Conservation (phyloP, 1,139 yeast species). For the Debaryomyces psychrophilus region DNA sequence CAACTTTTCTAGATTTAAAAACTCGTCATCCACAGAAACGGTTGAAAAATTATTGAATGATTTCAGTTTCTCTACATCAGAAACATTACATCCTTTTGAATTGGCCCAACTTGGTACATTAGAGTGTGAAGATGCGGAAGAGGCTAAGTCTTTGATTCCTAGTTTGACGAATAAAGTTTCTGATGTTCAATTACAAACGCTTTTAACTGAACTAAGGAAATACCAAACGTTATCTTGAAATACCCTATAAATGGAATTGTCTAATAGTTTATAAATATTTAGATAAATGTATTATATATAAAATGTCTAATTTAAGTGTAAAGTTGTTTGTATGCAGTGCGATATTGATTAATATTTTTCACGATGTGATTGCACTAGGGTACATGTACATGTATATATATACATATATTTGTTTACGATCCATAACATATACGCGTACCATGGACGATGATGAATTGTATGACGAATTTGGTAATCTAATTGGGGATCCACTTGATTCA, state of each 20-base stretch:
- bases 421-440: neutral
- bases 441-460: slow-evolving; percentile 53
- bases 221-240: slow-evolving; percentile 47
- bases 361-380: neutral
- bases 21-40: slow-evolving; percentile 89
- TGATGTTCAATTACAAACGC: slow-evolving; percentile 83
- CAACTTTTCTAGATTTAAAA: slow-evolving; percentile 85
- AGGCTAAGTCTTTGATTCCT: slow-evolving; percentile 92
- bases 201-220: slow-evolving; percentile 82
- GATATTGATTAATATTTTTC: slow-evolving; percentile 7
- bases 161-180: slow-evolving; percentile 78
- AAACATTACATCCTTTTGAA: slow-evolving; percentile 90
- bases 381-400: neutral
- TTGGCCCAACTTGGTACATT: slow-evolving; percentile 91
- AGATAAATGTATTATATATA: slow-evolving; percentile 9
- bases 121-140: slow-evolving; percentile 96
- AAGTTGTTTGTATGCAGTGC: slow-evolving; percentile 2
- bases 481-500: slow-evolving; percentile 55
- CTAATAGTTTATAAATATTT: slow-evolving; percentile 4
- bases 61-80: slow-evolving; percentile 59
- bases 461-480: slow-evolving; percentile 83
- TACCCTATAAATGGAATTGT: neutral
- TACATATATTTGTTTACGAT: neutral
- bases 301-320: neutral
- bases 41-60: slow-evolving; percentile 82